Evolutionary conservation across 2,329 filamentous ascomycete species (phyloP).

Genomic region (Paraphoma sp.): DNA sequence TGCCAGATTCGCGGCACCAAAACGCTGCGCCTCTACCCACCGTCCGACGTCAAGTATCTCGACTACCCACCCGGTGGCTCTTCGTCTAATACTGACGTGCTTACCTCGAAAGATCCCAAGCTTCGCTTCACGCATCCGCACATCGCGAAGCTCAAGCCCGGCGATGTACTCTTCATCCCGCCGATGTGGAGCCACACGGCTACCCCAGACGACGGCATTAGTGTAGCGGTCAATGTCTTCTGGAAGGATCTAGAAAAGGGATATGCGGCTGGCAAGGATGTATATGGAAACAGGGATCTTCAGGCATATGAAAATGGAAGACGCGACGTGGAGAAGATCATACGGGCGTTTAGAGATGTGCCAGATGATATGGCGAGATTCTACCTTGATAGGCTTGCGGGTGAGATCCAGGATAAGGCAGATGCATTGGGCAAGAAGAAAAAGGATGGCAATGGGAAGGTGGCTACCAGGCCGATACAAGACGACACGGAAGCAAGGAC

Average conservation of each 20-base stretch:
- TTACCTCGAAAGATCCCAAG: slow-evolving; percentile 47
- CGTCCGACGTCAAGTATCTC: slow-evolving; percentile 73
- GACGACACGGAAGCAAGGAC: background rate
- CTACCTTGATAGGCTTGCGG: slow-evolving; percentile 74
- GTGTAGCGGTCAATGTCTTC: slow-evolving; percentile 88
- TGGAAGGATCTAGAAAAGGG: slow-evolving; percentile 73
- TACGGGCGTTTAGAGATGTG: slow-evolving; percentile 67
- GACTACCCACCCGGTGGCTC: slow-evolving; percentile 78
- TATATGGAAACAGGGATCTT: slow-evolving; percentile 87
- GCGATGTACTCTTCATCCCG: slow-evolving; percentile 82
- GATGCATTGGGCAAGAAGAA: slow-evolving; percentile 15
- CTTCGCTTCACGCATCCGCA: slow-evolving; percentile 62
- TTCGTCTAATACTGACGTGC: slow-evolving; percentile 78
- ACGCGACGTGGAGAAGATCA: slow-evolving; percentile 72
- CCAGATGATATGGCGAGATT: slow-evolving; percentile 73
- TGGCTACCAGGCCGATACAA: background rate
- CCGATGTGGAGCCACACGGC: slow-evolving; percentile 83
- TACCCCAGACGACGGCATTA: slow-evolving; percentile 61
- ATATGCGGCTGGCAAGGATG: slow-evolving; percentile 78
- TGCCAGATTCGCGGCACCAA: slow-evolving; percentile 80
- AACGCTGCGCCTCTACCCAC: slow-evolving; percentile 77
- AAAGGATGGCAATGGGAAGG: background rate
- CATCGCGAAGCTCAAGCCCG: slow-evolving; percentile 70
- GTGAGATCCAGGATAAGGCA: slow-evolving; percentile 64
- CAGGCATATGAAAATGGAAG: slow-evolving; percentile 84